phyloP scores from a whole-genome alignment of 2,329 filamentous ascomycete species.

The Balansia obtecta region DNA sequence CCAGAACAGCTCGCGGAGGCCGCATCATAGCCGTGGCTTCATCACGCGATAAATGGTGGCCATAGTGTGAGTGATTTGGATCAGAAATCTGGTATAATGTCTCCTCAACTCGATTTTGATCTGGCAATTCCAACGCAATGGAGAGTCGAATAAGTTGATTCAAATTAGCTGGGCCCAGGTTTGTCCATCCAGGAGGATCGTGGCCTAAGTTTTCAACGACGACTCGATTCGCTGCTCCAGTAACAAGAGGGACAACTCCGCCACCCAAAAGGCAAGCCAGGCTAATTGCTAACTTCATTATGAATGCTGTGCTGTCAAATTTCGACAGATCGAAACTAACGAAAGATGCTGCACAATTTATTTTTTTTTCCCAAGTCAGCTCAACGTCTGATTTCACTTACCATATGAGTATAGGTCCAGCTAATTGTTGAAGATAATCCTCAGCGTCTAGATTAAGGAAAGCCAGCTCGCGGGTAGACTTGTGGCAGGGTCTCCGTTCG shows the following conservation, averaged over 20 bases:
- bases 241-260: background rate
- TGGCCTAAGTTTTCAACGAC: conserved; percentile 12
- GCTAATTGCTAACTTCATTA: background rate
- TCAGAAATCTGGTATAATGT: conserved; percentile 36
- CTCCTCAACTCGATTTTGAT: conserved; percentile 23
- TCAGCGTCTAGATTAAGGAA: background rate
- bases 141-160: conserved; percentile 16
- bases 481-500: background rate
- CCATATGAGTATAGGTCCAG: background rate
- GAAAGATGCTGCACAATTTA: background rate
- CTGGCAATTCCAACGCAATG: conserved; percentile 17
- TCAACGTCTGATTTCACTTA: background rate
- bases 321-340: background rate
- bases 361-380: background rate
- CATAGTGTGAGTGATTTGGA: conserved; percentile 32
- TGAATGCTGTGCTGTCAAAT: background rate
- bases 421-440: background rate
- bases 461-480: background rate
- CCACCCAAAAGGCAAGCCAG: background rate
- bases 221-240: background rate
- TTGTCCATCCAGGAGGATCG: conserved; percentile 13
- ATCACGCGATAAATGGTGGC: conserved; percentile 33
- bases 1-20: conserved; percentile 26
- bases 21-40: conserved; percentile 36
- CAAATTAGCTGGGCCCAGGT: conserved; percentile 8